Evolutionary conservation across 225 moss, liverwort and hornwort genomes (phyloP).

Genomic region (Ulota crispa): DNA sequence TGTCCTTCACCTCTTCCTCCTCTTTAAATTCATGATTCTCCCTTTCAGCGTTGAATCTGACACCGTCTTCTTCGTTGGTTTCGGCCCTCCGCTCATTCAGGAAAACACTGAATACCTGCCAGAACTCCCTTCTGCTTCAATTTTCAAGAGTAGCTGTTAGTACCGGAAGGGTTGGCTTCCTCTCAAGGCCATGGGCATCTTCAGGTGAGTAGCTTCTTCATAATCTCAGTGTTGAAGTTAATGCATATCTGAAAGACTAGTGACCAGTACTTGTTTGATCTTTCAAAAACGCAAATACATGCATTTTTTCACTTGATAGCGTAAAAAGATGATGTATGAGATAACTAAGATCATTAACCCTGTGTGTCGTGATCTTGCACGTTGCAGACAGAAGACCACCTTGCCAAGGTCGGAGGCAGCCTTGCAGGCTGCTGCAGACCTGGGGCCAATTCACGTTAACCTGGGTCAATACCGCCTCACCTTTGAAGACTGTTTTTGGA

Average conservation of each 20-base stretch:
- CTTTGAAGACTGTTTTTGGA: slow-evolving; percentile 85
- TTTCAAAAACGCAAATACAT: not conserved
- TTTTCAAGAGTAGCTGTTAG: slow-evolving; percentile 1
- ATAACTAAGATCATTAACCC: not conserved
- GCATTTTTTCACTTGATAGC: not conserved
- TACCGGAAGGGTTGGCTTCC: not conserved
- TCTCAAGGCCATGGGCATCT: slow-evolving; percentile 44
- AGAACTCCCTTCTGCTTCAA: not conserved
- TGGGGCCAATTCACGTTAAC: slow-evolving; percentile 77
- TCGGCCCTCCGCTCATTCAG: not conserved
- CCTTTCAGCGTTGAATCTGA: not conserved
- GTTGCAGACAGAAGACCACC: slow-evolving; percentile 73
- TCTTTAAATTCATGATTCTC: slow-evolving; percentile 6
- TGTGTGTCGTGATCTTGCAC: not conserved
- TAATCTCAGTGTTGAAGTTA: not conserved
- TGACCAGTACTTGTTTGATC: not conserved
- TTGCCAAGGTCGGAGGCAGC: slow-evolving; percentile 95
- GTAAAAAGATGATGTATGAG: not conserved
- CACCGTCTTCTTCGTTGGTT: not conserved
- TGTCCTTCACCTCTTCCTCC: slow-evolving; percentile 20
- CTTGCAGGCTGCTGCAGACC: slow-evolving; percentile 89
- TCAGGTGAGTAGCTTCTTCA: slow-evolving; percentile 31
- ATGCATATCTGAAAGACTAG: not conserved
- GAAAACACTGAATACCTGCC: not conserved
- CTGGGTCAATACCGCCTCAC: slow-evolving; percentile 75